Base-by-base conservation (phyloP, 176 grass and related monocot genomes). In the Canna indica region DNA sequence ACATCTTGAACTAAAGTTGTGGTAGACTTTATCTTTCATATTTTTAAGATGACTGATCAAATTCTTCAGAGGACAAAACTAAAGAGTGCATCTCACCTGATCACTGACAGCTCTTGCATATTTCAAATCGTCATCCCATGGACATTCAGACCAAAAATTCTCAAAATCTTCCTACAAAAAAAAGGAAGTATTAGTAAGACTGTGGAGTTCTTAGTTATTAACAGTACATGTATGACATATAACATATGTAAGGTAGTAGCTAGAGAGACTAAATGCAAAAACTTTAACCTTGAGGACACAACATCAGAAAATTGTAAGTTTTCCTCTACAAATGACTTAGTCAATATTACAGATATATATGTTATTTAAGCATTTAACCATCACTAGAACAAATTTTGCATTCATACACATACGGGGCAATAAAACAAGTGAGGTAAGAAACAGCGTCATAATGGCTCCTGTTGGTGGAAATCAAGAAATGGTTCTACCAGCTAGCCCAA, bases 101-200 rank as follows among this genome's bases (percentile, higher is more conserved):
- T 97, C 84, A 83, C 94, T 92, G 18, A 97, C 84, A 52, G 84
- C 77, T 58, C 64, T 88, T 56, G 86, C 89, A 80, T 88, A 93
- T 80, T 90, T 93, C 25, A 99, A 81, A 69, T 99, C 89, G n/a
- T 99, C 89, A 57, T 93, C 94, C 94, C 94, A 99, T 8, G 94
- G 89, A 76, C 94, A 99, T 67, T 99, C 86, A n/a, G 94, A 90
- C 94, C 89, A 99, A 75, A 99, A 93, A 31, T 99, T 99, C 61
- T 83, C 78, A 75, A 85, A 99, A 80, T 99, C 94, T 87, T 93
- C 94, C 89, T 99, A 90, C 67, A 78, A 71, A 76, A 48, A 76
- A 48, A 30, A 76, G 14, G 22, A 28, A 56, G 47, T 16, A 73
- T 71, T 47, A 71, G 35, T 32, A 77, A 68, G 20, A 56, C 1